Conservation (phyloP, 805 yeast species). For the Diddensiella transvaalensis region DNA sequence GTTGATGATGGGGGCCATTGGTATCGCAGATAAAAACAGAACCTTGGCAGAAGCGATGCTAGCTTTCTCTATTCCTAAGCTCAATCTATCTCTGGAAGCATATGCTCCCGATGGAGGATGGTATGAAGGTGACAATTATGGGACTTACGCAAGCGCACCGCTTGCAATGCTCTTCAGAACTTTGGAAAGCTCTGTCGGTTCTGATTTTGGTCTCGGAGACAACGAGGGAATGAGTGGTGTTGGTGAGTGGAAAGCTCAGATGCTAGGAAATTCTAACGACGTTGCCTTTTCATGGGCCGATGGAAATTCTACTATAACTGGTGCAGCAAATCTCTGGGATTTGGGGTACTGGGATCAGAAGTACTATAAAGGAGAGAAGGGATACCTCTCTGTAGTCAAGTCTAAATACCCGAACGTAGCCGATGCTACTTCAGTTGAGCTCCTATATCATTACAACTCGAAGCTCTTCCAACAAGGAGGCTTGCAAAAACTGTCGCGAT, state of each 20-base stretch:
- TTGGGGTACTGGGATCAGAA: neutral
- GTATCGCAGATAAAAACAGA: neutral
- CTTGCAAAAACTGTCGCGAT: too few relatives aligned
- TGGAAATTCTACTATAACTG: neutral
- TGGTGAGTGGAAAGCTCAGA: neutral
- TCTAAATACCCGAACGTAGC: neutral
- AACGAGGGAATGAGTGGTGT: neutral
- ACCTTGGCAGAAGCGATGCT: neutral
- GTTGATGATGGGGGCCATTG: neutral
- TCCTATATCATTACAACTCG: too few relatives aligned
- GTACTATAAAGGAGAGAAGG: neutral
- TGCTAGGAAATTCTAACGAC: neutral
- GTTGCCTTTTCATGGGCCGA: constrained; percentile 4
- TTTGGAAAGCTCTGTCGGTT: neutral
- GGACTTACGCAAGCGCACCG: neutral
- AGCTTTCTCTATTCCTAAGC: constrained; percentile 1
- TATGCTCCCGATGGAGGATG: constrained; percentile 5
- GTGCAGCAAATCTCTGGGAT: constrained; percentile 1
- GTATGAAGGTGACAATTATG: constrained; percentile 4
- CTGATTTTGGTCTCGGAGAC: neutral
- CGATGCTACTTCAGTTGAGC: neutral
- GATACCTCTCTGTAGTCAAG: neutral
- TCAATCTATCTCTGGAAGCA: constrained; percentile 2
- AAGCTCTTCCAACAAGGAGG: too few relatives aligned
- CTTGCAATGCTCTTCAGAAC: constrained; percentile 1